Evolutionary conservation across 306 rosid genomes (phyloP), one percentile per base, ranked within the genome.

Genomic region (Pueraria montana): DNA sequence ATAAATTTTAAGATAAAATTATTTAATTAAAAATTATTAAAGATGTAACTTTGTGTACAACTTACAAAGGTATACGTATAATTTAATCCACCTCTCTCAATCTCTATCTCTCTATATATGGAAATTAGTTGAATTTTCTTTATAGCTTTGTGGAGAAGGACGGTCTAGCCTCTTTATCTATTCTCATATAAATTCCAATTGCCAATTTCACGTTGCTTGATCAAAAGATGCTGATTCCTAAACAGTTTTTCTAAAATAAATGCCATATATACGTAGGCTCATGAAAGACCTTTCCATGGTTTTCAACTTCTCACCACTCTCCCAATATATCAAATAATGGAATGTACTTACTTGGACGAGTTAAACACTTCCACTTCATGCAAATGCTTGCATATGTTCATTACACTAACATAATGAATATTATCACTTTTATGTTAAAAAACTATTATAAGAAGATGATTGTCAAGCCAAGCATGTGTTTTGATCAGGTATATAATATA

Each of bases 281-380:
- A 38, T 38, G 21, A 45, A 21, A 61, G 23, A 43, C 43, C n/a
- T 63, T 63, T 63, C 4, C 11, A 63, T 12, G 36, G 34, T 45
- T 77, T 61, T 45, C 72, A 42, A 42, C 70, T n/a, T 30, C n/a
- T 56, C 53, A n/a, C 27, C 64, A 13, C 26, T 36, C 40, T 53
- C 9, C 2, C 45, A 1, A 40, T 48, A 23, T 20, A 42, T 6
- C 27, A 16, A 11, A 20, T 20, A 4, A 72, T 73, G 64, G 24
- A 56, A 38, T 42, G 56, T 11, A 40, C 56, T 67, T 67, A 67
- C 83, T 68, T 67, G 83, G 24, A 68, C 11, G 36, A 21, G 26
- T 67, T 34, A 67, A 55, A 55, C 70, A 42, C 55, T 40, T 50
- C 27, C 58, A 36, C 30, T 67, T 53, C 48, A 3, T 50, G 5